Base-by-base conservation (phyloP, 78 protist species). In the Speleostelium caveatum region DNA sequence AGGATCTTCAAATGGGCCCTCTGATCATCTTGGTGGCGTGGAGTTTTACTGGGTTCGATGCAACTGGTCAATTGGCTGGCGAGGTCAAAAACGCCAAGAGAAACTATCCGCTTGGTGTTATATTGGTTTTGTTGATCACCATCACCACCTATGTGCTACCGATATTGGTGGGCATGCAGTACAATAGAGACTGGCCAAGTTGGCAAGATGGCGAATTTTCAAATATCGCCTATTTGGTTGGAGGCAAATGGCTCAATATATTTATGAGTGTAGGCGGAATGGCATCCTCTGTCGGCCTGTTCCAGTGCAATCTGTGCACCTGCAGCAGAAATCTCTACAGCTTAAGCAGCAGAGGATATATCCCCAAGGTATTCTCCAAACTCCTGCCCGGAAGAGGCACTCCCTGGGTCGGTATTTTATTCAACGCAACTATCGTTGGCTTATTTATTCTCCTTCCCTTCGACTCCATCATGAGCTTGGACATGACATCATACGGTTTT, bases 181-280 rank as follows among this genome's bases (percentile, higher is more conserved):
- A 67, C 53, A 39, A 69, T 22, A 73, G 55, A 33, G 79, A 83
- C 26, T 83, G 75, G 67, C 19, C 26, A 3, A 41, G 42, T 16
- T 83, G 91, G 91, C 56, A 71, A 41, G 77, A 53, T 24, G 91
- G 91, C n/a, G 58, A 83, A 38, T 83, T 83, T 24, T 83, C 91
- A 32, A n/a, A 38, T 24, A 39, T 83, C 21, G 91, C 91, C 0
- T 19, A 42, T 10, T 7, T 33, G 24, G 79, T 83, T 1, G 91
- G 79, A 51, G 91, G 91, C 0, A 53, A 69, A 33, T 83, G 91
- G 91, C 42, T 83, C 5, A 62, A 62, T 24, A 60, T 83, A 19
- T 28, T 83, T 8, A 55, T 83, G 53, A 42, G 80, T 39, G 45
- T 83, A 28, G 91, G 91, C 41, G 91, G 91, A 14, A 83, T 83